These are phyloP conservation scores for Xylaria curta DNA, from an alignment of 495 filamentous ascomycete species.

Conservation along the genomic window DNA sequence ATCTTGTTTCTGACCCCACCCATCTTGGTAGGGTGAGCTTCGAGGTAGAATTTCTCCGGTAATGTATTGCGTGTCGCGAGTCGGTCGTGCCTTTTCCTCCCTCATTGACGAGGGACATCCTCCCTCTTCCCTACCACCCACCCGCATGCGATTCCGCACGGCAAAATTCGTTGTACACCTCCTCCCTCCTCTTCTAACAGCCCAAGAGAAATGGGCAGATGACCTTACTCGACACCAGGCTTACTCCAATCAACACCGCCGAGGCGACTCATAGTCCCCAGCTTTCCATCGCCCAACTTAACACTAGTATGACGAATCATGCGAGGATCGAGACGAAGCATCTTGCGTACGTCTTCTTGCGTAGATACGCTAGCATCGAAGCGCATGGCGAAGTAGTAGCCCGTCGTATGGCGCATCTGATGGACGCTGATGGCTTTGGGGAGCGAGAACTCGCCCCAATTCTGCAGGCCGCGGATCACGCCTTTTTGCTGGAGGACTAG, in stretches of 20 bases:
- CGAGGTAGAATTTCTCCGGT: neutral
- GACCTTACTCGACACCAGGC: slow-evolving; percentile 8
- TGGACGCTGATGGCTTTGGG: slow-evolving; percentile 76
- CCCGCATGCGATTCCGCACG: neutral
- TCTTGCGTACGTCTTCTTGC: slow-evolving; percentile 74
- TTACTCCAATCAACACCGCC: slow-evolving; percentile 63
- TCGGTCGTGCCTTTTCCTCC: neutral
- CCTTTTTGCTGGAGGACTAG: slow-evolving; percentile 84
- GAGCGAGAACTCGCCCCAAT: slow-evolving; percentile 91
- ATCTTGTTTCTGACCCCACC: neutral
- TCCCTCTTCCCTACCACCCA: neutral
- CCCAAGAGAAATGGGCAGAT: neutral
- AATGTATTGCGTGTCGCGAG: neutral
- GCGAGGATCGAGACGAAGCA: slow-evolving; percentile 84
- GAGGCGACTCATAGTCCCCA: slow-evolving; percentile 70
- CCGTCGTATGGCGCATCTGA: slow-evolving; percentile 77
- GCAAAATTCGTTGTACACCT: neutral
- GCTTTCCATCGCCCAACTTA: slow-evolving; percentile 78
- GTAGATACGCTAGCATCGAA: slow-evolving; percentile 77
- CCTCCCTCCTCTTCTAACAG: neutral
- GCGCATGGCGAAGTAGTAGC: slow-evolving; percentile 98
- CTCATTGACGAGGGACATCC: neutral
- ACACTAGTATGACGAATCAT: slow-evolving; percentile 88
- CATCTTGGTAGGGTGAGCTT: neutral
- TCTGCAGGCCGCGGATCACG: slow-evolving; percentile 88